Base-by-base conservation (phyloP, 2,329 filamentous ascomycete species). In the Aurifilum marmelostoma region DNA sequence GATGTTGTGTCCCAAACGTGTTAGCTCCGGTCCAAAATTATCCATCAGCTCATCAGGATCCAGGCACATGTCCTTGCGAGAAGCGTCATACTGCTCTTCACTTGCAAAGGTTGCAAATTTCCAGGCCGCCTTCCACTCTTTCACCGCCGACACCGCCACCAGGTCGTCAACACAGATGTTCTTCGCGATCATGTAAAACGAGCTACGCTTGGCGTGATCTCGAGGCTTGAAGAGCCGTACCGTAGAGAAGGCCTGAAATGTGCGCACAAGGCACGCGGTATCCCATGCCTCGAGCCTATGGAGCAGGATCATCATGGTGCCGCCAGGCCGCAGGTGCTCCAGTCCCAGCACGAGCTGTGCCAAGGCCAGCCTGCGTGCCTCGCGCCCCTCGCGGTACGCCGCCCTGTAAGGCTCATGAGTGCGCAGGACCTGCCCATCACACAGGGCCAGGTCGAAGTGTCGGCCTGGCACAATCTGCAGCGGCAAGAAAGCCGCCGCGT, bases 161-260 rank as follows among this genome's bases (percentile, higher is more conserved):
- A 72, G 58, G 24, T 71, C 69, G 3, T 75, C 54, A 6, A 76
- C 76, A 56, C 79, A 75, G 0, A 88, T 76, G 3, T 81, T 72
- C 1, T 74, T 80, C 1, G 84, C 85, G 12, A 88, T 70, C 73
- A 87, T 76, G 72, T 88, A 88, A 71, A 87, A 88, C 0, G 84
- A 87, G 0, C 81, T 84, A 4, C 81, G 76, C 27, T 75, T 83
- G 1, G 72, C 74, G 68, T 88, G 83, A 2, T 69, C 72, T 1
- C 9, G 71, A 0, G 83, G 83, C 73, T 88, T 88, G 74, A 80
- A 83, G 0, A 86, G 71, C 29, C 68, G 56, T 0, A 87, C 72
- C 0, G 73, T 59, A 0, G 83, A 76, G 67, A 88, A 84, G n/a
- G 75, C 73, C 18, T 66, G 71, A 54, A 88, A 83, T 0, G 70